A percentile compares a stretch with the other conserved stretches of the same genome.
Conservation (phyloP, 768 basidiomycete species). For the Boletus fagicola region DNA sequence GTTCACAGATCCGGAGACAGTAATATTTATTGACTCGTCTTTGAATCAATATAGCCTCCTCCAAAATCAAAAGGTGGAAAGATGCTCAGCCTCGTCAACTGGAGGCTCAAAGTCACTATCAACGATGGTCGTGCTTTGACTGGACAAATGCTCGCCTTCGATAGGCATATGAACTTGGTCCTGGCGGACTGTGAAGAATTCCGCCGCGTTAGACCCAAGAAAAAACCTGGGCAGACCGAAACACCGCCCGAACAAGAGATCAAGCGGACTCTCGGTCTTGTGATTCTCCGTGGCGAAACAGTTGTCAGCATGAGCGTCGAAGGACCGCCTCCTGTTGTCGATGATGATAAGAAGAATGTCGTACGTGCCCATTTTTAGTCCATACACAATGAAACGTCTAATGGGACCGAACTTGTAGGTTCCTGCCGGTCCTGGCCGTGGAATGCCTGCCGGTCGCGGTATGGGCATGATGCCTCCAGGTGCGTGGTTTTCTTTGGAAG, state of each 20-base stretch:
- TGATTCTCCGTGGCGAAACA: conserved; percentile 94
- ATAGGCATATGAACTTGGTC: conserved; percentile 99
- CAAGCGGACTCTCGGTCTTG: conserved; percentile 94
- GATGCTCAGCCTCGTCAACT: conserved; percentile 97
- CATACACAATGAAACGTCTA: conserved; percentile 6
- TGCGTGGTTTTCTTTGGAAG: conserved; percentile 38
- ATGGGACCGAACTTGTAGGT: conserved; percentile 47
- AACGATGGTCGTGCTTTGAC: conserved; percentile 95
- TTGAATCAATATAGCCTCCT: conserved; percentile 59
- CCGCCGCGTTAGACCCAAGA: conserved; percentile 86
- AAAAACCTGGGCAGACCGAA: conserved; percentile 76
- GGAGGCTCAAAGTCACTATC: conserved; percentile 94
- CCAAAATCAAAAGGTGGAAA: conserved; percentile 98
- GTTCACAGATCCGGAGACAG: conserved; percentile 11
- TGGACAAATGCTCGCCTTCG: conserved; percentile 99
- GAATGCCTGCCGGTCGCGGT: conserved; percentile 94
- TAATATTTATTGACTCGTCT: conserved; percentile 8
- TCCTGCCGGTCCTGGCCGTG: conserved; percentile 87
- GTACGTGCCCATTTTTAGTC: conserved; percentile 42
- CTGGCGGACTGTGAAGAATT: conserved; percentile 99
- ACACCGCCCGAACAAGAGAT: conserved; percentile 84
- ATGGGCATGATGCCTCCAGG: conserved; percentile 94
- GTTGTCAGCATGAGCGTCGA: conserved; percentile 95
- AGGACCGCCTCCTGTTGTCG: conserved; percentile 88
- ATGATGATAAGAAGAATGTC: conserved; percentile 84